A percentile compares a stretch with the other conserved stretches of the same genome.
phyloP scores from a whole-genome alignment of 192 early-diverging fungal species.

The Kickxella alabastrina region DNA sequence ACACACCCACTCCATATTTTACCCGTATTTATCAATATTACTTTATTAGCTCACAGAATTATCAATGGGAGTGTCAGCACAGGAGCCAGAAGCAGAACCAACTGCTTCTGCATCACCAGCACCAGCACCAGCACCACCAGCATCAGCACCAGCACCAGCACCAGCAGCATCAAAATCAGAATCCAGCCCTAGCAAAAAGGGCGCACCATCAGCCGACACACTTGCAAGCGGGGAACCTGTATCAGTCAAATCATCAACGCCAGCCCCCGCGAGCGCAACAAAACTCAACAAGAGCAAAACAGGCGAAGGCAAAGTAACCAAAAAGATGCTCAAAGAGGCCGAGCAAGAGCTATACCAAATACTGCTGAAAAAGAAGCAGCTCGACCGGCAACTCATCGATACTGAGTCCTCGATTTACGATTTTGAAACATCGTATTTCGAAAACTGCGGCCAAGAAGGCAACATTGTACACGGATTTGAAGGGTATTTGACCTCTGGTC shows the following conservation, averaged over 20 bases:
- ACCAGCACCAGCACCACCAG: not conserved
- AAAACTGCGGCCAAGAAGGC: constrained; percentile 77
- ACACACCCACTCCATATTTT: too few species aligned
- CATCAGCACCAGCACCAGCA: not conserved
- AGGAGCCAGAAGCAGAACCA: not conserved
- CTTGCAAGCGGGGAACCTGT: too few species aligned
- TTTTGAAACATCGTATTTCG: constrained; percentile 86
- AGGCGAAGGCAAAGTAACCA: constrained; percentile 42
- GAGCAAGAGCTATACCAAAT: constrained; percentile 73
- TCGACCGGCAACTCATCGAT: constrained; percentile 68
- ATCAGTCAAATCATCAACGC: too few species aligned
- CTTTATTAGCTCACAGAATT: not conserved
- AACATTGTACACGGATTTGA: constrained; percentile 90
- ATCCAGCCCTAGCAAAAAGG: not conserved
- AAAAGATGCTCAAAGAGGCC: constrained; percentile 64
- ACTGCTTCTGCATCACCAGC: not conserved
- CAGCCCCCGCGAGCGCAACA: not conserved
- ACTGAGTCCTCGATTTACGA: constrained; percentile 79
- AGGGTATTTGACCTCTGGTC: constrained; percentile 67
- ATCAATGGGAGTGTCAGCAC: not conserved
- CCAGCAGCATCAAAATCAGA: not conserved
- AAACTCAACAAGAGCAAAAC: constrained; percentile 5
- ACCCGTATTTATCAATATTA: not conserved
- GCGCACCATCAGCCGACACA: not conserved
- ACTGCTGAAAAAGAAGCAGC: constrained; percentile 70